A percentile compares a stretch with the other conserved stretches of the same genome.
phyloP scores from a whole-genome alignment of 345 rosid genomes.

The Sisymbrium altissimum region DNA sequence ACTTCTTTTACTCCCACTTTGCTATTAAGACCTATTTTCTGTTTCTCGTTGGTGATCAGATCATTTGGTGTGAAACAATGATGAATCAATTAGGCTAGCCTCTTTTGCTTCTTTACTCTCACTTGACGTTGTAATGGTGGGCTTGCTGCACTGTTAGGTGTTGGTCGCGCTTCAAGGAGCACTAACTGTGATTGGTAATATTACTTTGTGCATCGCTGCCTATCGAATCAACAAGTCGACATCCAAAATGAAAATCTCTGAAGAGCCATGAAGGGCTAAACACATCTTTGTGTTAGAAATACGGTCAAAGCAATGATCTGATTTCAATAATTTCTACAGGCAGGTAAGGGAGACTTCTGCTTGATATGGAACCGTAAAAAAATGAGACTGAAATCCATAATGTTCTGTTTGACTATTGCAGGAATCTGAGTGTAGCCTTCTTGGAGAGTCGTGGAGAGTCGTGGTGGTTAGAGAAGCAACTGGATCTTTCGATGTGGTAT shows the following conservation, averaged over 20 bases:
- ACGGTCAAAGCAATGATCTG: not conserved
- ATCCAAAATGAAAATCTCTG: conserved; percentile 39
- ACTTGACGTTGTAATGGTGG: not conserved
- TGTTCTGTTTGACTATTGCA: not conserved
- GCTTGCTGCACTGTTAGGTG: conserved; percentile 41
- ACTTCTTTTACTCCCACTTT: not conserved
- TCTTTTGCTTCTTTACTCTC: not conserved
- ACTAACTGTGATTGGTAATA: conserved; percentile 75
- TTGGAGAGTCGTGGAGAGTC: conserved; percentile 12
- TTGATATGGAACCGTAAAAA: not conserved
- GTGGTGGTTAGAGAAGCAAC: conserved; percentile 11
- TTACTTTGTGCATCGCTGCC: conserved; percentile 82
- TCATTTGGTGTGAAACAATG: not conserved
- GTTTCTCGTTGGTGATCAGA: not conserved
- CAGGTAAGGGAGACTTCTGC: not conserved
- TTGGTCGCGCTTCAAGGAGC: conserved; percentile 84
- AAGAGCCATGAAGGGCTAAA: conserved; percentile 29
- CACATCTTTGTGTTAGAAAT: conserved; percentile 6
- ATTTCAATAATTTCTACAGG: not conserved
- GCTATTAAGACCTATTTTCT: not conserved
- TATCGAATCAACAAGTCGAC: conserved; percentile 60
- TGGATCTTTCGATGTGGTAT: not conserved
- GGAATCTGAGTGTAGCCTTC: not conserved
- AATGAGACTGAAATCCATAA: not conserved
- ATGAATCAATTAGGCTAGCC: not conserved